Base-by-base conservation (phyloP, 73 alveolate genomes). In the Effrenium voratum region DNA sequence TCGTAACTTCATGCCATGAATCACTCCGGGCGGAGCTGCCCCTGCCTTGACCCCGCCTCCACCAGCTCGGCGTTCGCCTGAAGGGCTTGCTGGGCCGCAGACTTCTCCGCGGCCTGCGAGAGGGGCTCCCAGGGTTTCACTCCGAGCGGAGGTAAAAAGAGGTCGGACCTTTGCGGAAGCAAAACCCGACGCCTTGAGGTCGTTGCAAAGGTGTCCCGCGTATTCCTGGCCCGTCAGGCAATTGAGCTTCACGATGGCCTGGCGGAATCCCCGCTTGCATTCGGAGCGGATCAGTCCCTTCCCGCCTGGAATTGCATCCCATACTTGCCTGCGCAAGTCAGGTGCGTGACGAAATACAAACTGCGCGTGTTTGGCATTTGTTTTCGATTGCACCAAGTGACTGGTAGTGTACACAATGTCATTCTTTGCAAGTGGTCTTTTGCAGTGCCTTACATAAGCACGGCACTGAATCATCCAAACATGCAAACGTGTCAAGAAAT, bases 221-320 rank as follows among this genome's bases (percentile, higher is more conserved):
- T 68, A 90, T 43, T 90, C 97, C 97, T 90, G 97, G 76, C 59
- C 80, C 36, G n/a, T 36, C 88, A 90, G 44, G 97, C 97, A 90
- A 36, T 70, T 30, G 73, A 90, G 57, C 38, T 57, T 75, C 86
- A 90, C 97, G 34, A 90, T 70, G 45, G 97, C 97, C 97, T 90
- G 41, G 59, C 2, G 43, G 43, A 28, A 8, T 19, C 26, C 26
- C 26, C 63, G 19, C 63, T 8, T 8, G 19, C 26, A 19, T 12
- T 12, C 63, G 63, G 19, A 52, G 63, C 63, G 26, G 63, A 8
- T 19, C 63, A 52, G 26, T 52, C 63, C 26, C 63, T 52, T 19
- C 46, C 43, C 19, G 87, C 97, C 97, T 90, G 97, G 46, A 60
- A 90, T 47, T 90, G 97, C 97, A 47, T 70, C 70, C 97, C 97